Base-by-base conservation (phyloP, 2,329 filamentous ascomycete species). In the Epicoccum sorghinum region DNA sequence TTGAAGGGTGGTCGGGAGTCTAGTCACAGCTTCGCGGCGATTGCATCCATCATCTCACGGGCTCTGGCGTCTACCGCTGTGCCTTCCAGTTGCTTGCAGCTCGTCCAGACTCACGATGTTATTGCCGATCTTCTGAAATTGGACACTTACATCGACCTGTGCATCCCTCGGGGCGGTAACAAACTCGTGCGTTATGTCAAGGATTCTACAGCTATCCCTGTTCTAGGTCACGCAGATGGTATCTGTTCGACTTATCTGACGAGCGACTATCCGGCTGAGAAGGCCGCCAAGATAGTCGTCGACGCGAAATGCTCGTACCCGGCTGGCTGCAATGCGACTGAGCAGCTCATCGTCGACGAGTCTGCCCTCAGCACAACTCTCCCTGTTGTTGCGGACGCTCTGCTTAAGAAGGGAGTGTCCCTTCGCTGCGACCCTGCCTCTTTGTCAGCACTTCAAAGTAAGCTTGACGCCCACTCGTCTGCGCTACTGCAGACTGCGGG, bases 1-100 rank as follows among this genome's bases (percentile, higher is more conserved):
- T 81, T 99, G 57, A 99, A 99, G 82, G 93, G 93, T 57, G 95
- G 95, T 61, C 96, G 96, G 74, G 95, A 99, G 77, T 97, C 93
- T 0, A 95, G 89, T 18, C 87, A 96, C 71, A 96, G 92, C n/a
- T 98, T 99, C 74, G 83, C 92, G 57, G 89, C 92, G 64, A 98
- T 99, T 68, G 90, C 93, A 6, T 84, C 82, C 30, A 89, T 90
- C 70, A 96, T 99, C 67, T 93, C 91, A 0, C 76, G 83, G 38
- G 92, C 93, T 8, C 84, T 98, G 10, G 81, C 83, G 14, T 76
- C 77, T 24, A 92, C 91, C 3, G 75, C 83, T 47, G 93, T 98
- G 8, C 93, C 95, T 52, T 89, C 91, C 67, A 87, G 85, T 41
- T 92, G 93, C 51, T 87, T 99, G 57, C 95, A 99, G 76, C 88